Evolutionary conservation across 148 eudicot genomes (phyloP), one percentile per base, ranked within the genome.

Genomic region (Mesembryanthemum crystallinum): DNA sequence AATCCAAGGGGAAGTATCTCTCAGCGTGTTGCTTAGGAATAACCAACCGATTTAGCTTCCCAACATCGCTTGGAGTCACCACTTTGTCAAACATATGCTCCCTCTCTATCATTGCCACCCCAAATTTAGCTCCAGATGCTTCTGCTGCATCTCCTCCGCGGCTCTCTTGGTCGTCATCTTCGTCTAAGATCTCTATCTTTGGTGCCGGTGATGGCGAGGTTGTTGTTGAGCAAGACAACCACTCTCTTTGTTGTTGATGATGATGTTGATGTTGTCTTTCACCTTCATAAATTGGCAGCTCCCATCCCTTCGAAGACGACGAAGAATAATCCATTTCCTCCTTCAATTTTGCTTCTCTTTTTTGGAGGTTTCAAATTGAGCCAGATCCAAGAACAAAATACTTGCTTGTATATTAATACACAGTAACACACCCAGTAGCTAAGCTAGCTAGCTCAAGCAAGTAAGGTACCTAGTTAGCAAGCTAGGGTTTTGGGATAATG

Each of bases 21-120:
- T 90, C 97, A 0, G 97, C 97, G 75, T 92, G 89, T 62, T 92
- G 94, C 58, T 92, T 92, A 0, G 97, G 97, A 45, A 92, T 90
- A 0, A 92, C 97, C 33, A 92, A 63, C 18, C 94, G 77, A 71
- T 92, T 92, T 45, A 92, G 82, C 83, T 92, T 92, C 1, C 97
- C 94, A 1, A 92, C 97, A 68, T 92, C 97, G 69, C 97, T 92
- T 13, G 97, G 97, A 1, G 97, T 92, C 45, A 92, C 94, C 3
- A 88, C 97, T 78, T 92, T 92, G 71, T 89, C 97, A 60, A 92
- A 92, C 91, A 87, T 88, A 37, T 89, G 91, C 59, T 87, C 92
- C 49, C 64, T 86, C 75, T 86, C 87, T 47, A 84, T 81, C 65
- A 78, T 78, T 27, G 57, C 64, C 52, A 28, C 70, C 27, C n/a